Evolutionary conservation across 2,329 filamentous ascomycete genomes (phyloP).

Genomic region (Myriosclerotinia scirpicola): DNA sequence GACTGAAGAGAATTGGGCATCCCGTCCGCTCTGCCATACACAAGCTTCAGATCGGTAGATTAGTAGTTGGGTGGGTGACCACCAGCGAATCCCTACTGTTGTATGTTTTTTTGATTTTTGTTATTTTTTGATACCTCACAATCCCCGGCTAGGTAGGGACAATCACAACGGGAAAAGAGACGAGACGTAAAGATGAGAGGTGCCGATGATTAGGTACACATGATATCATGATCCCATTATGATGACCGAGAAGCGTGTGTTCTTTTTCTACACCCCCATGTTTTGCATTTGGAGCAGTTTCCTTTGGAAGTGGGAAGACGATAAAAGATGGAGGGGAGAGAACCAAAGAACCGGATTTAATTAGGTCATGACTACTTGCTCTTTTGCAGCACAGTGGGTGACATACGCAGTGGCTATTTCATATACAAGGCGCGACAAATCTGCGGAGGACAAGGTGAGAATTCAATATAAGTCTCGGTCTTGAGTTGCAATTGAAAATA

Average conservation of each 20-base stretch:
- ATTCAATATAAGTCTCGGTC: neutral
- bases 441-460: no score
- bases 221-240: no score
- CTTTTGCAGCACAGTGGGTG: neutral
- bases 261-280: no score
- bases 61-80: constrained; percentile 23
- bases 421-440: neutral
- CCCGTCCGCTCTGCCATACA: constrained; percentile 21
- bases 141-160: neutral
- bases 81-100: constrained; percentile 21
- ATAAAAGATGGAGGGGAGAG: neutral
- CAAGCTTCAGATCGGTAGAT: constrained; percentile 17
- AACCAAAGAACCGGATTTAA: neutral
- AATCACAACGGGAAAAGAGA: no score
- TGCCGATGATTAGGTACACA: no score
- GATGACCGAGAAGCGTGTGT: no score
- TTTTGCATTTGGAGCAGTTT: neutral
- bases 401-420: neutral
- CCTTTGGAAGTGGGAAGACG: neutral
- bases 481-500: neutral
- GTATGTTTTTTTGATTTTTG: constrained; percentile 9
- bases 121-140: neutral
- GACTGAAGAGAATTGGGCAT: constrained; percentile 17
- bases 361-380: neutral
- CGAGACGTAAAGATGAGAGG: neutral